Evolutionary conservation across 2,329 filamentous ascomycete genomes (phyloP), one percentile per base, ranked within the genome.

Genomic region (Botrytis fragariae): DNA sequence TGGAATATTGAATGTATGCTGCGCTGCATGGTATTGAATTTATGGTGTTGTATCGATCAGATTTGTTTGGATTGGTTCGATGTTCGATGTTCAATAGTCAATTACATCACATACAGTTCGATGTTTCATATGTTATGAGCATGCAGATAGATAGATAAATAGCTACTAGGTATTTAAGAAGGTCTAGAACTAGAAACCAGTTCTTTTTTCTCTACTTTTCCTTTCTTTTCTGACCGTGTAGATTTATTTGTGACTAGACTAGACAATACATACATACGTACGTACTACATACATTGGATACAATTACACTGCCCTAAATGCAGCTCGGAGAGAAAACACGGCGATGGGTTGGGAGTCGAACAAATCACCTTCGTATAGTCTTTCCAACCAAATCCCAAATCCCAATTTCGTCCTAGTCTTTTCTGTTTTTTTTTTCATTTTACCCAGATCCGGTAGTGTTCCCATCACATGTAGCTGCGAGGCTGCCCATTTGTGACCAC

Each of bases 401-500:
- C 4, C 51, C 51, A 3, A 62, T 18, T 42, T 20, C 3, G 2
- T 39, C 22, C 5, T 39, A 14, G 59, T 37, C 32, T 39, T 12
- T 37, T 61, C 32, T 39, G 25, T 14, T 51, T 51, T n/a, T 51
- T 10, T 10, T 22, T 35, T 9, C 3, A 9, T n/a, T 25, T 63
- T 44, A 63, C 39, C 39, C 39, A 44, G n/a, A 5, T n/a, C 4
- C 29, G 37, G 42, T 67, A n/a, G 64, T 67, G 44, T 35, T n/a
- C 44, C 59, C 54, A 62, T 70, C 25, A 25, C 54, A 62, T 51
- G 12, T 48, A 45, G 20, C 54, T 62, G 57, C 42, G 39, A 44
- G 57, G 22, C 39, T 48, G 57, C 42, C 42, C 57, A 70, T 70
- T 70, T 70, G 68, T 70, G 44, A 70, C 68, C 57, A 22, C 64